Evolutionary conservation across 192 early-diverging fungal genomes (phyloP).

Genomic region (Allomyces macrogynus): DNA sequence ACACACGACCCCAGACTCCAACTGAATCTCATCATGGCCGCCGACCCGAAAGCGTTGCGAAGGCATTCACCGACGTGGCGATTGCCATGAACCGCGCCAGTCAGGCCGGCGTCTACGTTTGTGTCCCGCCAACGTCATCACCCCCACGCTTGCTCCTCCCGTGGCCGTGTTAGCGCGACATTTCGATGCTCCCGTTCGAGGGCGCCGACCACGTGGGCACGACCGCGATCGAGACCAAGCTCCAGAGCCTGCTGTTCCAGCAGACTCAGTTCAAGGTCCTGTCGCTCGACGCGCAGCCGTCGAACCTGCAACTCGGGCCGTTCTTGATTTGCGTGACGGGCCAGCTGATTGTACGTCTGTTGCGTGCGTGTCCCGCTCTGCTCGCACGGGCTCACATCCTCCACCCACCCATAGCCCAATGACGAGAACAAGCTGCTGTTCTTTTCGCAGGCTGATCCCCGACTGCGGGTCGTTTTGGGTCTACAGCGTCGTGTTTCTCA

Average conservation of each 20-base stretch:
- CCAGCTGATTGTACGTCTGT: conserved; percentile 42
- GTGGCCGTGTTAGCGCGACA: too few species aligned
- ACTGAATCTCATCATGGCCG: too few species aligned
- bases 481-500: conserved; percentile 75
- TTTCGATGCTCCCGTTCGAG: conserved; percentile 77
- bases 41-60: conserved; percentile 13
- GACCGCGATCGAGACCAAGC: conserved; percentile 49
- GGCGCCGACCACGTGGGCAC: conserved; percentile 38
- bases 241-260: conserved; percentile 57
- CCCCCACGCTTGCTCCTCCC: too few species aligned
- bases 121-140: too few species aligned
- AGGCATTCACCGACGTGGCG: conserved; percentile 48
- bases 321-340: conserved; percentile 75
- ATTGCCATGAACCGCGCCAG: conserved; percentile 52
- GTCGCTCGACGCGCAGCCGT: conserved; percentile 66
- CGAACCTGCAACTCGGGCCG: conserved; percentile 27
- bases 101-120: conserved; percentile 61
- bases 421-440: conserved; percentile 57
- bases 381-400: not conserved
- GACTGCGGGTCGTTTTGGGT: conserved; percentile 38
- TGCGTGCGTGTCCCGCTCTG: not conserved
- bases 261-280: conserved; percentile 47
- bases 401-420: conserved; percentile 14
- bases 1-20: too few species aligned
- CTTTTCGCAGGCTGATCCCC: conserved; percentile 63